Percentiles rank a stretch among this genome's conserved stretches.
phyloP scores from a whole-genome alignment of 1,139 yeast genomes.

The Lizanozyma gosingica region DNA sequence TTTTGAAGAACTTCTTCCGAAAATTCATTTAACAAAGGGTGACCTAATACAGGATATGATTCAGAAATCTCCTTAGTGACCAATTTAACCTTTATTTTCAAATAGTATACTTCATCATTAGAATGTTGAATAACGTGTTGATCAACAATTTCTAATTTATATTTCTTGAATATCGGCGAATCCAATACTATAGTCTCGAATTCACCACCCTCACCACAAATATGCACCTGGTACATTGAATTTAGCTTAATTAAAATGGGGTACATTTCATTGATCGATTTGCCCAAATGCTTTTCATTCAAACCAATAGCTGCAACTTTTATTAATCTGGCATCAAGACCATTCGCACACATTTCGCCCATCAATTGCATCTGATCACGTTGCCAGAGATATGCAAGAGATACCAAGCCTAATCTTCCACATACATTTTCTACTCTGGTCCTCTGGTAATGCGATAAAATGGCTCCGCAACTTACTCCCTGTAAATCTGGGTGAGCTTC shows the following conservation, averaged over 20 bases:
- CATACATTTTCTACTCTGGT: conserved; percentile 92
- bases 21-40: conserved; percentile 40
- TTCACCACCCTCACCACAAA: conserved; percentile 98
- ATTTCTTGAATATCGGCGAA: conserved; percentile 64
- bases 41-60: conserved; percentile 25
- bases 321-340: conserved; percentile 74
- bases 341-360: conserved; percentile 68
- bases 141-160: conserved; percentile 39
- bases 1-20: conserved; percentile 31
- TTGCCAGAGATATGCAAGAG: conserved; percentile 83
- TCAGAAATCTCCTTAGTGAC: conserved; percentile 24
- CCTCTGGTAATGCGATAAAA: conserved; percentile 85
- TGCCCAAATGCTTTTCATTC: conserved; percentile 55
- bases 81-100: conserved; percentile 37
- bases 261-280: conserved; percentile 50
- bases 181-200: conserved; percentile 89
- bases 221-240: conserved; percentile 66
- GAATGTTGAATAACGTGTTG: conserved; percentile 37
- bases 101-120: conserved; percentile 54
- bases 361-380: conserved; percentile 70
- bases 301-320: conserved; percentile 94
- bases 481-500: conserved; percentile 59
- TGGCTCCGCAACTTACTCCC: conserved; percentile 94
- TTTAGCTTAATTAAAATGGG: conserved; percentile 55
- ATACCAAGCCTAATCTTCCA: conserved; percentile 54